phyloP scores from a whole-genome alignment of 1,284 basidiomycete species.

The Cryptococcus sp. region DNA sequence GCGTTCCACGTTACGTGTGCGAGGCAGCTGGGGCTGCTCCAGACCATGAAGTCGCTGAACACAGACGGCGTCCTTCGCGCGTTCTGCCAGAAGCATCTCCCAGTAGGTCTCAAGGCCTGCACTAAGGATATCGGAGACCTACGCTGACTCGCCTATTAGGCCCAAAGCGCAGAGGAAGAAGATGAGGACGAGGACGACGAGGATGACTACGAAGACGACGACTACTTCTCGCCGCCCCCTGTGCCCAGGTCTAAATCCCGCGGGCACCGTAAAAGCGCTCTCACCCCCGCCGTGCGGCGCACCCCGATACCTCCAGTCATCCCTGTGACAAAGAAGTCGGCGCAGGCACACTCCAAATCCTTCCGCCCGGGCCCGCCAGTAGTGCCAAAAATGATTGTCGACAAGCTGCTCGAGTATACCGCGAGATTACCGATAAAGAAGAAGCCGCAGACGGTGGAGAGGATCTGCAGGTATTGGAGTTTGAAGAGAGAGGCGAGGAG shows the following conservation, averaged over 20 bases:
- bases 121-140: not conserved
- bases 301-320: not conserved
- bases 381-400: conserved; percentile 55
- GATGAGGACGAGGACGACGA: conserved; percentile 20
- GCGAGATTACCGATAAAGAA: conserved; percentile 69
- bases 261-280: not conserved
- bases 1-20: conserved; percentile 97
- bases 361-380: conserved; percentile 56
- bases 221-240: conserved; percentile 27
- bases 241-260: not conserved
- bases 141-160: not conserved
- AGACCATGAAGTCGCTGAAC: conserved; percentile 77
- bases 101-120: conserved; percentile 56
- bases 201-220: conserved; percentile 45
- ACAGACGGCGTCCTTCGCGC: conserved; percentile 58
- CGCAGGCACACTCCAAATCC: conserved; percentile 56
- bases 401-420: conserved; percentile 75
- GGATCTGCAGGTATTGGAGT: conserved; percentile 92
- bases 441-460: conserved; percentile 70
- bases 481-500: conserved; percentile 88
- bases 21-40: conserved; percentile 71
- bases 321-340: conserved; percentile 51
- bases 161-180: conserved; percentile 43
- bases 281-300: not conserved
- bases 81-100: conserved; percentile 84